Evolutionary conservation across 2,329 filamentous ascomycete species (phyloP).

Genomic region (Xylaria sp.): DNA sequence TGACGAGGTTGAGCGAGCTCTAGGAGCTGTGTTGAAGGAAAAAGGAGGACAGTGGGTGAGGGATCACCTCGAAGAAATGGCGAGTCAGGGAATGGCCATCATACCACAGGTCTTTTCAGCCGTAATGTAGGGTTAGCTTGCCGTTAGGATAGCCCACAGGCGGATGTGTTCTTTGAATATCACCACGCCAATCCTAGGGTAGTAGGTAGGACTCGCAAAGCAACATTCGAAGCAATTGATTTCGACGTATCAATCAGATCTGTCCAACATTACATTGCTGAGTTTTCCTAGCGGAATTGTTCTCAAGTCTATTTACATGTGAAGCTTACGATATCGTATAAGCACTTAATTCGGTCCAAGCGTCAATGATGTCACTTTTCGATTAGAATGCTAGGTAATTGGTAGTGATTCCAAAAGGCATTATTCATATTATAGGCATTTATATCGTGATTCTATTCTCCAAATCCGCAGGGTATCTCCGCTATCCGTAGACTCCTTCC

Average conservation of each 20-base stretch:
- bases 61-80: slow-evolving; percentile 34
- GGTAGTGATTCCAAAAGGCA: neutral
- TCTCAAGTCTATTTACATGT: no score
- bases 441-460: slow-evolving; percentile 6
- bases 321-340: neutral
- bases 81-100: slow-evolving; percentile 25
- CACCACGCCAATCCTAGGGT: neutral
- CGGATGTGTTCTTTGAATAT: neutral
- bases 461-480: slow-evolving; percentile 27
- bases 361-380: neutral
- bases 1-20: slow-evolving; percentile 20
- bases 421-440: slow-evolving; percentile 26
- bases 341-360: neutral
- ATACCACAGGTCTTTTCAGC: slow-evolving; percentile 27
- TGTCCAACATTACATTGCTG: no score
- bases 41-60: slow-evolving; percentile 31
- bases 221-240: no score
- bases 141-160: neutral
- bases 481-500: slow-evolving; percentile 4
- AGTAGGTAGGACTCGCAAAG: neutral
- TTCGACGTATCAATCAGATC: no score
- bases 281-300: no score
- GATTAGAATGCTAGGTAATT: neutral
- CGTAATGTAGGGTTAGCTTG: slow-evolving; percentile 7
- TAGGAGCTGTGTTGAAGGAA: slow-evolving; percentile 10